phyloP scores from a whole-genome alignment of 805 yeast genomes.

The Hanseniaspora vineae region DNA sequence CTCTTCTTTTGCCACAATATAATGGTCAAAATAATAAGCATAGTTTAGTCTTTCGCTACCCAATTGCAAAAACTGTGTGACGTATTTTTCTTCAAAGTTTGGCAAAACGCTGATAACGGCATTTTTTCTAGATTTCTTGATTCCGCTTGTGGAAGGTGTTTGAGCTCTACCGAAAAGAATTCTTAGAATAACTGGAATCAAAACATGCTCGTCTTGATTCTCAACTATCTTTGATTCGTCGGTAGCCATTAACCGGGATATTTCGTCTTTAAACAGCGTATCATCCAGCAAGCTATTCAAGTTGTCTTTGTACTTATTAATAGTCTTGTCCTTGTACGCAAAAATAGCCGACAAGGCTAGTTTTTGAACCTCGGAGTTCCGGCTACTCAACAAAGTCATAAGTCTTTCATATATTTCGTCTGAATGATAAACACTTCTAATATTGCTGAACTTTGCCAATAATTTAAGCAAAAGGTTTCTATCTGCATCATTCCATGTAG shows the following conservation, averaged over 20 bases:
- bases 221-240: constrained; percentile 44
- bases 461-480: constrained; percentile 45
- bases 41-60: constrained; percentile 44
- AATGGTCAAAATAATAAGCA: constrained; percentile 22
- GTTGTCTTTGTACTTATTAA: constrained; percentile 61
- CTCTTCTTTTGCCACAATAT: constrained; percentile 12
- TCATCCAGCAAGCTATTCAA: constrained; percentile 70
- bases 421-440: constrained; percentile 40
- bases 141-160: constrained; percentile 50
- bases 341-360: constrained; percentile 59
- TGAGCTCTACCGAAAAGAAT: constrained; percentile 83
- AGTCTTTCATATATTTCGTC: constrained; percentile 42
- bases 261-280: constrained; percentile 72
- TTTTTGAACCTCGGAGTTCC: constrained; percentile 50
- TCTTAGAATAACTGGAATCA: constrained; percentile 65
- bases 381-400: constrained; percentile 46
- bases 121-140: constrained; percentile 56
- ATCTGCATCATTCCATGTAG: constrained; percentile 37
- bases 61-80: constrained; percentile 47
- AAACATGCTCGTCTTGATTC: constrained; percentile 38
- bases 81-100: constrained; percentile 36
- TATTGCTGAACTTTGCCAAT: constrained; percentile 50
- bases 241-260: constrained; percentile 43
- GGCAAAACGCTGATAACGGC: constrained; percentile 58
- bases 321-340: constrained; percentile 43